These are phyloP conservation scores for Senecio squalidus DNA, from an alignment of 140 eudicot genomes.

Conservation along the genomic window DNA sequence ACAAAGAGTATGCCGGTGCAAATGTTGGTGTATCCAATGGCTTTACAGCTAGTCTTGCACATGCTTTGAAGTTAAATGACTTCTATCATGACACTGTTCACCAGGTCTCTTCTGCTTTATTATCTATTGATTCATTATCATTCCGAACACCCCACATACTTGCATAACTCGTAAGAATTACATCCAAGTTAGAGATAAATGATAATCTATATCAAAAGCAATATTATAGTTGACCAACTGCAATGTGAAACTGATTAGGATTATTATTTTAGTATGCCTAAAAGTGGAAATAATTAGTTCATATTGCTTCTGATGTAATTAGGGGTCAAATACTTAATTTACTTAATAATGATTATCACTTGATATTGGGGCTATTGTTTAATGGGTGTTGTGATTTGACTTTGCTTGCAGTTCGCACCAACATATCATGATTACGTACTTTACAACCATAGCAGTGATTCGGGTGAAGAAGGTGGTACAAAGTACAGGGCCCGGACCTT, in stretches of 20 bases:
- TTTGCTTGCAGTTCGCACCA: slow-evolving; percentile 76
- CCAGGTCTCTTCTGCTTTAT: slow-evolving; percentile 49
- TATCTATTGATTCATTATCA: slow-evolving; percentile 1
- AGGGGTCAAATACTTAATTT: too few species aligned
- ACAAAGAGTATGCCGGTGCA: slow-evolving; percentile 94
- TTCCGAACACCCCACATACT: background rate
- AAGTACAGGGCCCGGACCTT: slow-evolving; percentile 84
- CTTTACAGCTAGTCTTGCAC: slow-evolving; percentile 75
- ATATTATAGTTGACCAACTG: background rate
- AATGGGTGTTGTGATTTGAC: slow-evolving; percentile 1
- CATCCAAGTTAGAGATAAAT: background rate
- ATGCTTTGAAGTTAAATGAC: slow-evolving; percentile 79
- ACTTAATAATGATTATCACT: too few species aligned
- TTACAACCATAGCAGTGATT: slow-evolving; percentile 68
- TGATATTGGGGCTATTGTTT: background rate
- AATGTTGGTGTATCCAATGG: slow-evolving; percentile 65
- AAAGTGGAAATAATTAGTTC: too few species aligned
- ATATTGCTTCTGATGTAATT: too few species aligned
- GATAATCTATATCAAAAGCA: background rate
- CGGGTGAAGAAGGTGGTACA: slow-evolving; percentile 60
- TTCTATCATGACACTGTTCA: slow-evolving; percentile 94
- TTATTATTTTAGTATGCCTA: too few species aligned
- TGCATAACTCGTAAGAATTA: background rate
- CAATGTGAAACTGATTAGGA: too few species aligned
- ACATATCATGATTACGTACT: slow-evolving; percentile 94